phyloP scores from a whole-genome alignment of 306 rosid genomes.

The Malus fusca region DNA sequence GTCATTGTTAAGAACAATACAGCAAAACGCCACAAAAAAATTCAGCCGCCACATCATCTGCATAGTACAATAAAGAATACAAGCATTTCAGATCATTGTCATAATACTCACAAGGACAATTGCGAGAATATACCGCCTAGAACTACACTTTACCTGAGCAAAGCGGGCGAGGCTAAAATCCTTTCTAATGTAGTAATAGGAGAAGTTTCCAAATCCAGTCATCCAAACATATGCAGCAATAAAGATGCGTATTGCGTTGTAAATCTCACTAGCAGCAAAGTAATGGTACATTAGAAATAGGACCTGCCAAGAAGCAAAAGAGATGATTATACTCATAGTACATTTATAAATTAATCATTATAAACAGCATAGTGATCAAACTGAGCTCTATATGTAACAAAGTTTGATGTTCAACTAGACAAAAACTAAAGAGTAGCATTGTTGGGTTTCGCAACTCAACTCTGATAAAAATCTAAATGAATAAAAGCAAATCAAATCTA shows the following conservation, averaged over 20 bases:
- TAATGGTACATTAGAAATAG: constrained; percentile 94
- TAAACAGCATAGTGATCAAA: not conserved
- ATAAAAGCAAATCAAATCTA: not conserved
- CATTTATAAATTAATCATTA: not conserved
- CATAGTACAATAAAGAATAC: constrained; percentile 15
- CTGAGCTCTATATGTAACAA: not conserved
- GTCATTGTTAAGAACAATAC: constrained; percentile 87
- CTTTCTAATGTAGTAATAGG: constrained; percentile 87
- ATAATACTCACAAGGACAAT: not conserved
- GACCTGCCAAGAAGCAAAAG: constrained; percentile 44
- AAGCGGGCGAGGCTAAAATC: constrained; percentile 92
- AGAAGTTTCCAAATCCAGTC: constrained; percentile 99
- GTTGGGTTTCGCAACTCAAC: not conserved
- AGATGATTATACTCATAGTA: not conserved
- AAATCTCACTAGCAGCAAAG: constrained; percentile 94
- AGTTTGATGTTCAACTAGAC: not conserved
- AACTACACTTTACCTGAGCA: constrained; percentile 63
- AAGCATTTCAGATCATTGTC: constrained; percentile 4
- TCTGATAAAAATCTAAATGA: not conserved
- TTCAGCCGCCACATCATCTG: constrained; percentile 99
- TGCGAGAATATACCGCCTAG: not conserved
- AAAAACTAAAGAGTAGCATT: not conserved
- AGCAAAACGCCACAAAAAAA: constrained; percentile 83
- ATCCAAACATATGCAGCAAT: constrained; percentile 99
- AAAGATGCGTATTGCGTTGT: constrained; percentile 88